Evolutionary conservation across 495 filamentous ascomycete genomes (phyloP).

Genomic region (Aspergillus bertholletiae): DNA sequence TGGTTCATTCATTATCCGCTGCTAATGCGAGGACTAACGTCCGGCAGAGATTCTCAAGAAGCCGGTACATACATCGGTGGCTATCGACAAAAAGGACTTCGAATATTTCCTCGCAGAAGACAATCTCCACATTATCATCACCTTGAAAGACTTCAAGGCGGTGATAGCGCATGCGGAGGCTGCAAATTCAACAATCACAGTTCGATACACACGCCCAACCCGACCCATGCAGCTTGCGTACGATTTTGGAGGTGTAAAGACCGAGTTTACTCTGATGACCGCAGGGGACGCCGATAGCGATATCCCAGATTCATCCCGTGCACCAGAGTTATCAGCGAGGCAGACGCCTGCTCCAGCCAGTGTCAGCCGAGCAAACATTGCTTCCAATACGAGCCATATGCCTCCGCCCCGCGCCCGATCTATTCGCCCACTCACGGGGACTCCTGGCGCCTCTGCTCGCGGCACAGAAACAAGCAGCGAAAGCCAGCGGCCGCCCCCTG

Average conservation of each 20-base stretch:
- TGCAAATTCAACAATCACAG: slow-evolving; percentile 63
- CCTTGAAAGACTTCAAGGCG: slow-evolving; percentile 91
- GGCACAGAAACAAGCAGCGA: slow-evolving; percentile 20
- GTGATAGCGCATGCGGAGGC: slow-evolving; percentile 82
- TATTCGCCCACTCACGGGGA: slow-evolving; percentile 36
- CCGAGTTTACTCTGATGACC: slow-evolving; percentile 94
- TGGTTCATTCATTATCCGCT: slow-evolving; percentile 3
- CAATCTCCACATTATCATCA: slow-evolving; percentile 81
- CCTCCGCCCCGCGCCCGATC: slow-evolving; percentile 26
- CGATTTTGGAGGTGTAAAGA: slow-evolving; percentile 65
- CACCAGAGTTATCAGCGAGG: slow-evolving; percentile 33
- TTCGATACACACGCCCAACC: slow-evolving; percentile 75
- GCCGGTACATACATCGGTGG: slow-evolving; percentile 87
- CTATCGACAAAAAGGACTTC: slow-evolving; percentile 83
- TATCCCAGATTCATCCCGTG: slow-evolving; percentile 26
- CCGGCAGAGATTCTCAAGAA: slow-evolving; percentile 80
- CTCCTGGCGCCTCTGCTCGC: slow-evolving; percentile 16
- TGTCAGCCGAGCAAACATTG: slow-evolving; percentile 10
- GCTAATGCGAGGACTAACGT: background rate
- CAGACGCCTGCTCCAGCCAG: slow-evolving; percentile 24
- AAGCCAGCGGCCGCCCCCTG: slow-evolving; percentile 49
- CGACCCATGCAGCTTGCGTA: slow-evolving; percentile 84
- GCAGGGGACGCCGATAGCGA: slow-evolving; percentile 66
- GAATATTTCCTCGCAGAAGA: slow-evolving; percentile 75
- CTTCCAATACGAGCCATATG: slow-evolving; percentile 13